These are phyloP conservation scores for Pisolithus marmoratus DNA, from an alignment of 768 basidiomycete genomes.

Conservation along the genomic window DNA sequence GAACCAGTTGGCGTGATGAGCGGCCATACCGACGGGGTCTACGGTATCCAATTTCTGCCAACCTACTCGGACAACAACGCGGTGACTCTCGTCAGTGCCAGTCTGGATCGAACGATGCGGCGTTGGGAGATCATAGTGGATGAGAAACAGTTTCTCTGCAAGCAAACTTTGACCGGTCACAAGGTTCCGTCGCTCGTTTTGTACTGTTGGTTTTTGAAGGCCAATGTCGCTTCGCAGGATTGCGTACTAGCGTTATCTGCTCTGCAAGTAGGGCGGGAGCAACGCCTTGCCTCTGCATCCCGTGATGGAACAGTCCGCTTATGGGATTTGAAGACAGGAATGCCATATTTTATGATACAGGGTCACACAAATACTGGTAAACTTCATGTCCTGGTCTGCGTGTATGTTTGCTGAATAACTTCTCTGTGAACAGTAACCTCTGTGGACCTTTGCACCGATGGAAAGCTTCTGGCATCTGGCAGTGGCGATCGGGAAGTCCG, in stretches of 20 bases:
- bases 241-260: slow-evolving; percentile 26
- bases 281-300: slow-evolving; percentile 33
- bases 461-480: slow-evolving; percentile 29
- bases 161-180: slow-evolving; percentile 27
- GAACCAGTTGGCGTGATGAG: slow-evolving; percentile 17
- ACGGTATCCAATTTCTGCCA: slow-evolving; percentile 26
- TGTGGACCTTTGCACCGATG: slow-evolving; percentile 32
- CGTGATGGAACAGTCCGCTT: slow-evolving; percentile 30
- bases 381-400: slow-evolving; percentile 19
- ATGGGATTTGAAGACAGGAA: slow-evolving; percentile 31
- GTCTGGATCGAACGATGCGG: slow-evolving; percentile 28
- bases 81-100: slow-evolving; percentile 25
- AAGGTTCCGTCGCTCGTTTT: slow-evolving; percentile 8
- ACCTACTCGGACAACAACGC: slow-evolving; percentile 19
- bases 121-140: slow-evolving; percentile 39
- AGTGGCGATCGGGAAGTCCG: slow-evolving; percentile 33
- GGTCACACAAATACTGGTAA: slow-evolving; percentile 30
- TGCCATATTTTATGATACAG: slow-evolving; percentile 30
- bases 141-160: slow-evolving; percentile 23
- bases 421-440: slow-evolving; percentile 27
- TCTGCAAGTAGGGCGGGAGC: slow-evolving; percentile 28
- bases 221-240: slow-evolving; percentile 13
- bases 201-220: no score
- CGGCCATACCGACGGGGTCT: slow-evolving; percentile 27
- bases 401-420: neutral